A percentile compares a stretch with the other conserved stretches of the same genome.
phyloP scores from a whole-genome alignment of 306 rosid species.

The Erythrophleum fordii region DNA sequence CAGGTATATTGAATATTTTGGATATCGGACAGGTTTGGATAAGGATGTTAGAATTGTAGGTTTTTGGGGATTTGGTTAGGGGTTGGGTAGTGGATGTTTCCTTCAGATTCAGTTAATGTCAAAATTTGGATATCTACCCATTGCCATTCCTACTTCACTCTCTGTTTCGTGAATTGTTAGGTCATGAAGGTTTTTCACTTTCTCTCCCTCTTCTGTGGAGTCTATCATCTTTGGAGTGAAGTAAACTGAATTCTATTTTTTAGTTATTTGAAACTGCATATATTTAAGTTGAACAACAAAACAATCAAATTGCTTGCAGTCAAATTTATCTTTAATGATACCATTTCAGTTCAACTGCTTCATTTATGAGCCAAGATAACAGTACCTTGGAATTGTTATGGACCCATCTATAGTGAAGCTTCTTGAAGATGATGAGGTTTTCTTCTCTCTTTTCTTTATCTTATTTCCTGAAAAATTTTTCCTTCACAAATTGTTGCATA shows the following conservation, averaged over 20 bases:
- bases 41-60: background rate
- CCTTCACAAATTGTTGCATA: constrained; percentile 5
- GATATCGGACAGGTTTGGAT: background rate
- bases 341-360: constrained; percentile 28
- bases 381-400: constrained; percentile 46
- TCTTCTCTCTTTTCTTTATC: constrained; percentile 20
- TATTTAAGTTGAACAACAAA: background rate
- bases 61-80: background rate
- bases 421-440: constrained; percentile 91
- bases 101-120: background rate
- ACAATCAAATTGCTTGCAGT: background rate
- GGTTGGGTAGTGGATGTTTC: background rate
- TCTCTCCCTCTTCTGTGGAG: background rate
- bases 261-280: background rate
- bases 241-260: background rate
- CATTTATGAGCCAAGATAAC: constrained; percentile 19
- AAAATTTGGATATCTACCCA: background rate
- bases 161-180: background rate
- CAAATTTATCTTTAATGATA: background rate
- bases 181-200: background rate
- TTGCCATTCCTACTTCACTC: background rate
- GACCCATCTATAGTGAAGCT: constrained; percentile 91
- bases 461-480: constrained; percentile 6
- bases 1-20: background rate
- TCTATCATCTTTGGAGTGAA: background rate